These are phyloP conservation scores for sorghum (Sorghum bicolor) DNA, from an alignment of 176 grass and related monocot species.

Conservation along the genomic window DNA sequence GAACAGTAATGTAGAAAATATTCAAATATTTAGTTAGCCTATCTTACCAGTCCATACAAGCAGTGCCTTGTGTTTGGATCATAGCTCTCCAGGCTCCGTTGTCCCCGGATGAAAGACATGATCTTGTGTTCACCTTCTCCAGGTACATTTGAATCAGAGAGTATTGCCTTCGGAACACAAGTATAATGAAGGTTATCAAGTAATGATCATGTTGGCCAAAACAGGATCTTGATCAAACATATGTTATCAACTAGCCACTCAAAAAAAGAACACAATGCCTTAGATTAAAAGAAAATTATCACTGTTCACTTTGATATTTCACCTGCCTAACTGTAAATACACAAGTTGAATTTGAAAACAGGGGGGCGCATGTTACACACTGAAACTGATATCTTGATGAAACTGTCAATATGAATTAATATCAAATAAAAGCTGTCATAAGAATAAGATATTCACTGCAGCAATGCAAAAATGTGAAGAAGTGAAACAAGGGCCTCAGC, in stretches of 20 bases:
- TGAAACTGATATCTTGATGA: not conserved
- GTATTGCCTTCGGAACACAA: constrained; percentile 47
- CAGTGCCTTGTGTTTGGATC: constrained; percentile 81
- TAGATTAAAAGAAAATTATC: not conserved
- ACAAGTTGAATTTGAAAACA: not conserved
- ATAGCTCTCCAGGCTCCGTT: constrained; percentile 44
- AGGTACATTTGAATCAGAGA: constrained; percentile 72
- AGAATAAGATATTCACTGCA: not conserved
- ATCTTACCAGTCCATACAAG: constrained; percentile 70
- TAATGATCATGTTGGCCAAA: not conserved
- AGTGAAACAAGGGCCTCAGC: too few species aligned
- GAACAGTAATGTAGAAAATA: not conserved
- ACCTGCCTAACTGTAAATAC: not conserved
- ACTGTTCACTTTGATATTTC: not conserved
- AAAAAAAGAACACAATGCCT: not conserved
- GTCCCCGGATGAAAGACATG: constrained; percentile 62
- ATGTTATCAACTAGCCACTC: not conserved
- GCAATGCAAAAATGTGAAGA: not conserved
- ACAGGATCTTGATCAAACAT: not conserved
- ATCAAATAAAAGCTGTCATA: not conserved
- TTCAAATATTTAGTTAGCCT: not conserved
- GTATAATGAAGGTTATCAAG: not conserved
- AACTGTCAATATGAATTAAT: not conserved
- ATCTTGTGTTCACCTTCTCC: constrained; percentile 95
- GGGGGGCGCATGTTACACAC: not conserved